Evolutionary conservation across 2,329 filamentous ascomycete species (phyloP).

Genomic region (Pseudopithomyces maydicus): DNA sequence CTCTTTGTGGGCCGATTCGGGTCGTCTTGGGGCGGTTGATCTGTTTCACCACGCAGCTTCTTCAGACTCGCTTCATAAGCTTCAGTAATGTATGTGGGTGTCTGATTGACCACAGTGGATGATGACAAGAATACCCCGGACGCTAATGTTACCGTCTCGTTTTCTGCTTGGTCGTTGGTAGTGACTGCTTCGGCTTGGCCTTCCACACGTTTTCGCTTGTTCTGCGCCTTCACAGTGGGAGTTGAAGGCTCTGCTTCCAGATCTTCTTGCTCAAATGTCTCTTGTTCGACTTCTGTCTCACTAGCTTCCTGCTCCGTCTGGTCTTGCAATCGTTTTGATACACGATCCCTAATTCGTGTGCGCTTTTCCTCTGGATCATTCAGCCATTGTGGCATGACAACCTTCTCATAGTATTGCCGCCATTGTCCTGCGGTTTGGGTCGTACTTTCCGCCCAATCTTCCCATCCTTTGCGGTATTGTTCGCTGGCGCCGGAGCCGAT

Average conservation of each 20-base stretch:
- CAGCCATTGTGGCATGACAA: conserved; percentile 38
- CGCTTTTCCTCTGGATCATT: conserved; percentile 30
- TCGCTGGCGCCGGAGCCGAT: conserved; percentile 18
- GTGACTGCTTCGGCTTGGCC: conserved; percentile 19
- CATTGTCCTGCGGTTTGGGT: conserved; percentile 36
- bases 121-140: conserved; percentile 19
- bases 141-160: conserved; percentile 7
- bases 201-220: conserved; percentile 1
- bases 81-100: conserved; percentile 28
- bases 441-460: conserved; percentile 23
- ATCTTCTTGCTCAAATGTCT: not conserved
- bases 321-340: conserved; percentile 15
- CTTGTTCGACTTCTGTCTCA: conserved; percentile 7
- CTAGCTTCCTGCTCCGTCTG: not conserved
- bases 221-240: not conserved
- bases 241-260: not conserved
- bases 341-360: conserved; percentile 23
- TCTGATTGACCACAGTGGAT: conserved; percentile 28
- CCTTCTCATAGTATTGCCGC: conserved; percentile 41
- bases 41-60: conserved; percentile 17
- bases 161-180: conserved; percentile 4
- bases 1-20: conserved; percentile 20
- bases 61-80: conserved; percentile 26
- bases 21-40: not conserved
- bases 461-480: conserved; percentile 30